phyloP scores from a whole-genome alignment of 2,329 filamentous ascomycete species.

The Fusarium hostae region DNA sequence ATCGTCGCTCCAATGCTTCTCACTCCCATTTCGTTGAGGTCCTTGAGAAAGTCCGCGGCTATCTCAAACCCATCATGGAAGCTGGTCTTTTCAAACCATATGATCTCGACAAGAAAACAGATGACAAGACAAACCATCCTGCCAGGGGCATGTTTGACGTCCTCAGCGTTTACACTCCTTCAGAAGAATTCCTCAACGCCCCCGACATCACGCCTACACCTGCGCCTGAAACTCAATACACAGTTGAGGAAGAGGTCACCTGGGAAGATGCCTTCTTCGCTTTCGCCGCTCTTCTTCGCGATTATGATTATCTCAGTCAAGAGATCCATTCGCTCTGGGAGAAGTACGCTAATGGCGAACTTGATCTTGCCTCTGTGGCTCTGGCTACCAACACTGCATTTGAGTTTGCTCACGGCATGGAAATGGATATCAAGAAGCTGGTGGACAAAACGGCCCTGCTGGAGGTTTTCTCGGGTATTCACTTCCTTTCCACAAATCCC shows the following conservation, averaged over 20 bases:
- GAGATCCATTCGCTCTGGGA: slow-evolving; percentile 27
- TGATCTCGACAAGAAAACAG: not conserved
- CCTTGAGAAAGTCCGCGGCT: slow-evolving; percentile 33
- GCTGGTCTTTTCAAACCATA: slow-evolving; percentile 4
- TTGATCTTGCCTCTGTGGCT: slow-evolving; percentile 35
- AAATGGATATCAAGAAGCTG: slow-evolving; percentile 59
- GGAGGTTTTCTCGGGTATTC: slow-evolving; percentile 21
- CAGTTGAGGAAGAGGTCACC: slow-evolving; percentile 20
- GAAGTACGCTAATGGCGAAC: not conserved
- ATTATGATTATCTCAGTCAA: slow-evolving; percentile 9
- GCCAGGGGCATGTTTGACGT: slow-evolving; percentile 22
- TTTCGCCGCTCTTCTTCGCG: slow-evolving; percentile 10
- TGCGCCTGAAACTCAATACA: slow-evolving; percentile 1
- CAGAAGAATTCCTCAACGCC: slow-evolving; percentile 29
- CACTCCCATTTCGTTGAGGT: slow-evolving; percentile 35
- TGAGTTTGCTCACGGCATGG: slow-evolving; percentile 36
- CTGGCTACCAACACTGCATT: slow-evolving; percentile 38
- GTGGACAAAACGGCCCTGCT: slow-evolving; percentile 26
- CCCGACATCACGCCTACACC: slow-evolving; percentile 3
- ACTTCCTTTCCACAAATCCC: slow-evolving; percentile 9
- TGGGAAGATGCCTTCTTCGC: slow-evolving; percentile 21
- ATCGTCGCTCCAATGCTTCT: not conserved
- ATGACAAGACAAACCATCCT: not conserved
- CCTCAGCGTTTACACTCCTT: slow-evolving; percentile 30
- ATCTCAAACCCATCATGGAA: slow-evolving; percentile 28